phyloP scores from a whole-genome alignment of 345 rosid species.

The Eutrema yunnanense region DNA sequence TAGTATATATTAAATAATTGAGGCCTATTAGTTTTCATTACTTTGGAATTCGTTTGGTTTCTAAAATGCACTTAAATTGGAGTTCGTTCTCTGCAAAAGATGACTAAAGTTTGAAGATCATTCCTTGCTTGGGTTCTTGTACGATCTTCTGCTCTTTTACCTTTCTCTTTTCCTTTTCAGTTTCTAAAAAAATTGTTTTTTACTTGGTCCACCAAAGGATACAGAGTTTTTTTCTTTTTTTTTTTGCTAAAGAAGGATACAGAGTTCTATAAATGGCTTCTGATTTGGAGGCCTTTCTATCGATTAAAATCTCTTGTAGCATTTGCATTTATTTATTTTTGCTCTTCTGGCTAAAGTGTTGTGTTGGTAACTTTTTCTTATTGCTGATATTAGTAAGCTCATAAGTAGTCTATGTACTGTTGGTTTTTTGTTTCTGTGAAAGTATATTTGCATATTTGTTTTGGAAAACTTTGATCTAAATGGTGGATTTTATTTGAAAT shows the following conservation, averaged over 20 bases:
- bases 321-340: neutral
- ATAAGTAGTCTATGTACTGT: no score
- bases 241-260: no score
- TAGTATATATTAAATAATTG: neutral
- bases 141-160: neutral
- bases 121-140: neutral
- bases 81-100: neutral
- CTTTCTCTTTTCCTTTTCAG: no score
- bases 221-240: no score
- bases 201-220: no score
- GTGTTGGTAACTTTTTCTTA: neutral
- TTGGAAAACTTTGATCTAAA: neutral
- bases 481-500: neutral
- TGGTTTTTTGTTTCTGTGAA: no score
- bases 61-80: neutral
- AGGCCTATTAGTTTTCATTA: neutral
- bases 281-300: no score
- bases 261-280: neutral
- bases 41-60: neutral
- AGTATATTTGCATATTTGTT: neutral
- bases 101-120: neutral
- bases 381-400: neutral
- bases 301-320: neutral
- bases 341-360: neutral
- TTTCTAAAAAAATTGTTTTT: no score